Evolutionary conservation across 148 eudicot species (phyloP).

Genomic region (Polygonum maritimum): DNA sequence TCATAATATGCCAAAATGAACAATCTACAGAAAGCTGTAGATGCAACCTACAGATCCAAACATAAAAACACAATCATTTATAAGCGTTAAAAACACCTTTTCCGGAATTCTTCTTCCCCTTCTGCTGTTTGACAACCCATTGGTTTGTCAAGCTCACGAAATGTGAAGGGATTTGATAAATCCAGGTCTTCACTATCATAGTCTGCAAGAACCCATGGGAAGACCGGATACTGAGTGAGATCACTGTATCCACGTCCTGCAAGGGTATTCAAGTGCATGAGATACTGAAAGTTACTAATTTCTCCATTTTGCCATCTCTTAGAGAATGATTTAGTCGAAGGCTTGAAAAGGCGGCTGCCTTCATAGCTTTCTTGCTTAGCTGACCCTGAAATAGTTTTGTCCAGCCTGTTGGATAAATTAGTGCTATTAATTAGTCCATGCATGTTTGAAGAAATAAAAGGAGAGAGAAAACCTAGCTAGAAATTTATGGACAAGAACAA

Average conservation of each 20-base stretch:
- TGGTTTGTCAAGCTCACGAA: constrained; percentile 90
- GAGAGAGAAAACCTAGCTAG: not conserved
- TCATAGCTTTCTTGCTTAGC: constrained; percentile 82
- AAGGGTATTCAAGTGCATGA: constrained; percentile 96
- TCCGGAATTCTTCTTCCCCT: constrained; percentile 91
- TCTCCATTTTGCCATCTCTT: constrained; percentile 99
- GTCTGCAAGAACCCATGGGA: constrained; percentile 97
- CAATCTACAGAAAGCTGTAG: not conserved
- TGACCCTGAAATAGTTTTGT: constrained; percentile 87
- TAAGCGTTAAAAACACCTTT: constrained; percentile 47
- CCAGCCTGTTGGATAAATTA: constrained; percentile 52
- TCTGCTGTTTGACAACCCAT: constrained; percentile 95
- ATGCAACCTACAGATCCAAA: not conserved
- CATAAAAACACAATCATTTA: not conserved
- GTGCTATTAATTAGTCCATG: not conserved
- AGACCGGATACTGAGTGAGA: constrained; percentile 98
- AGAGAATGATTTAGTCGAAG: constrained; percentile 81
- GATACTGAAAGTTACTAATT: constrained; percentile 97
- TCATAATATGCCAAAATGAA: not conserved
- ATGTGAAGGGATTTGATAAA: constrained; percentile 62
- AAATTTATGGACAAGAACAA: not conserved
- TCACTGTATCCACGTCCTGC: constrained; percentile 99
- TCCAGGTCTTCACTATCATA: constrained; percentile 88
- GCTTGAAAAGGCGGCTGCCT: constrained; percentile 91
- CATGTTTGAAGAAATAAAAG: not conserved